phyloP scores from a whole-genome alignment of 306 rosid species.

The Quercus parvula region DNA sequence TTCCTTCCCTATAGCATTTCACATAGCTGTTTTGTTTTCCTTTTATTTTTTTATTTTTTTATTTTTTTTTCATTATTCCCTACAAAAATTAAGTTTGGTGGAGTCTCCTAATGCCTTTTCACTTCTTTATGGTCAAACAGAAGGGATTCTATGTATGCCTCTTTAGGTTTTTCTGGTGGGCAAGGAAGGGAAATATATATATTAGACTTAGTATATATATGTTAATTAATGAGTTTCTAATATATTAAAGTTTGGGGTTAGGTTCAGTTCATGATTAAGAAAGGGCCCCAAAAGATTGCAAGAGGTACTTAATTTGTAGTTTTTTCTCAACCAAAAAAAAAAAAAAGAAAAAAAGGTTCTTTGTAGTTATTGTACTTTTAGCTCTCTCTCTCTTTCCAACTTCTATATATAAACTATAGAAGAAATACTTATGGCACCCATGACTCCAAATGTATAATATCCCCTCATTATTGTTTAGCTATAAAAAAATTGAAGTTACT shows the following conservation, averaged over 20 bases:
- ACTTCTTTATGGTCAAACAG: slow-evolving; percentile 24
- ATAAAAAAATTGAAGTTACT: slow-evolving; percentile 22
- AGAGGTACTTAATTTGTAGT: not conserved
- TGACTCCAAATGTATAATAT: slow-evolving; percentile 23
- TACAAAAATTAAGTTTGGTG: not conserved
- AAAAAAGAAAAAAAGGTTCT: not conserved
- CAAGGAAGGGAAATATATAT: slow-evolving; percentile 13
- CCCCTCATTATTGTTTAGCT: slow-evolving; percentile 23
- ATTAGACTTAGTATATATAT: not conserved
- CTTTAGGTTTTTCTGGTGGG: slow-evolving; percentile 13
- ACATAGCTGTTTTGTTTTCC: no score
- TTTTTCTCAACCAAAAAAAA: no score
- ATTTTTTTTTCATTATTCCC: not conserved
- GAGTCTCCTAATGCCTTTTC: not conserved
- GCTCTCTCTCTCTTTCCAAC: slow-evolving; percentile 7
- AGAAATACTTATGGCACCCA: slow-evolving; percentile 34
- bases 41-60: not conserved
- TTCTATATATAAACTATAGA: slow-evolving; percentile 5
- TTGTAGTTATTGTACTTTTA: not conserved
- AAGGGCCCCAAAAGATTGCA: slow-evolving; percentile 47
- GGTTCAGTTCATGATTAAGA: slow-evolving; percentile 44
- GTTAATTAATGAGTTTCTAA: not conserved
- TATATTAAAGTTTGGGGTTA: slow-evolving; percentile 18
- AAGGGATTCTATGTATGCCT: no score
- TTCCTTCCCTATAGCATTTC: no score